These are phyloP conservation scores for Euclidium syriacum DNA, from an alignment of 345 rosid genomes.

Conservation along the genomic window DNA sequence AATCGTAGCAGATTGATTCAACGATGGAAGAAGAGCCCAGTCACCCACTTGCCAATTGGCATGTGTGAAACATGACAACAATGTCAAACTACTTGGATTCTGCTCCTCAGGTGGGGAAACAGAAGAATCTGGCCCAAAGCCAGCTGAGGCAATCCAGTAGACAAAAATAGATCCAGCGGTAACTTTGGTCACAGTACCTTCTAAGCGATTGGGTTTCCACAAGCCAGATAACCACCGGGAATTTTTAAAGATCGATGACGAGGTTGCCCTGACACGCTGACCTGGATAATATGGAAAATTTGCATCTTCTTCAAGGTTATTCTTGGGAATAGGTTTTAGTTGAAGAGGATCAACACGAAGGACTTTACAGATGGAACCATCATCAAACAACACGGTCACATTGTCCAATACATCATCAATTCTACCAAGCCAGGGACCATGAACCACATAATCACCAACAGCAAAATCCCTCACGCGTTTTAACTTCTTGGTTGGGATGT, in stretches of 20 bases:
- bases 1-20: constrained; percentile 37
- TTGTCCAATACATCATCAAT: constrained; percentile 89
- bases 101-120: constrained; percentile 91
- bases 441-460: constrained; percentile 84
- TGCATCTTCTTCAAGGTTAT: constrained; percentile 75
- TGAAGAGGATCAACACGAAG: constrained; percentile 74
- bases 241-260: constrained; percentile 80
- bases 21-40: constrained; percentile 72
- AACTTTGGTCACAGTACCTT: constrained; percentile 93
- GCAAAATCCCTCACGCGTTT: constrained; percentile 84
- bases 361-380: constrained; percentile 91
- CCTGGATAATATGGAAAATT: constrained; percentile 87
- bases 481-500: constrained; percentile 61
- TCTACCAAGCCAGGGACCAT: constrained; percentile 94
- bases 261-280: constrained; percentile 85
- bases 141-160: constrained; percentile 97
- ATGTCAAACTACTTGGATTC: constrained; percentile 76
- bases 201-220: constrained; percentile 86
- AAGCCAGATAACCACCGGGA: constrained; percentile 78
- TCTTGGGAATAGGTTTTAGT: constrained; percentile 67
- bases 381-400: constrained; percentile 90
- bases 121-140: constrained; percentile 81
- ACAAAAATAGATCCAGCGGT: constrained; percentile 78
- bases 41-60: constrained; percentile 97
- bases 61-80: constrained; percentile 81